Percentiles rank a stretch among this genome's conserved stretches.
These are phyloP conservation scores for Colletotrichum incanum DNA, from an alignment of 2,329 filamentous ascomycete genomes.

Conservation along the genomic window DNA sequence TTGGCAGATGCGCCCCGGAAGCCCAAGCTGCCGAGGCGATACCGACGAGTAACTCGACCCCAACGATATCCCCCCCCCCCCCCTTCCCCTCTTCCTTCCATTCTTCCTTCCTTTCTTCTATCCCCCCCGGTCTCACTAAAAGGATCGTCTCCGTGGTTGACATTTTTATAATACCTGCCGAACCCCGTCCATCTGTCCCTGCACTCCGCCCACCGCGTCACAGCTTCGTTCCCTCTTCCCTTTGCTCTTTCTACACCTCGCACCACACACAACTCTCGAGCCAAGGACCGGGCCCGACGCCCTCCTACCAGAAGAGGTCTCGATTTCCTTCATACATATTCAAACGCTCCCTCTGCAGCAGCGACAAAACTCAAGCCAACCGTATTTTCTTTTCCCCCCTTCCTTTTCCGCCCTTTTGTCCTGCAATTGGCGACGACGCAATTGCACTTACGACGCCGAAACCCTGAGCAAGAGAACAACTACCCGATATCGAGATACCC, in stretches of 20 bases:
- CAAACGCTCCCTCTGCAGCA: slow-evolving; percentile 38
- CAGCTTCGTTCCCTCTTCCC: slow-evolving; percentile 37
- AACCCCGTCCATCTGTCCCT: slow-evolving; percentile 41
- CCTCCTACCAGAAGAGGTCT: not conserved
- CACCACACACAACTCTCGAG: slow-evolving; percentile 4
- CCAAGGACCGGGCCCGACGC: slow-evolving; percentile 31
- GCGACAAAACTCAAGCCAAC: slow-evolving; percentile 14
- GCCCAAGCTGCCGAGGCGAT: slow-evolving; percentile 39
- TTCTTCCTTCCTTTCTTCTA: slow-evolving; percentile 17
- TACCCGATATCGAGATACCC: slow-evolving; percentile 12
- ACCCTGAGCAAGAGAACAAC: slow-evolving; percentile 2
- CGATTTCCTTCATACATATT: slow-evolving; percentile 23
- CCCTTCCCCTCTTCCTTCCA: not conserved
- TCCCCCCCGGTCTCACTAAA: slow-evolving; percentile 42
- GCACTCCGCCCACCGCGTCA: slow-evolving; percentile 40
- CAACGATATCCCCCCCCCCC: slow-evolving; percentile 16
- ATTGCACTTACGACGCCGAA: slow-evolving; percentile 12
- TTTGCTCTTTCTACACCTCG: slow-evolving; percentile 21
- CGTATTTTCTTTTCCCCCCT: slow-evolving; percentile 33
- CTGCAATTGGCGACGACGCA: slow-evolving; percentile 26
- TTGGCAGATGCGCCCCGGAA: slow-evolving; percentile 44
- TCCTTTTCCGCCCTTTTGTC: slow-evolving; percentile 21
- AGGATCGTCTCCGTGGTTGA: slow-evolving; percentile 42
- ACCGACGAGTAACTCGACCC: slow-evolving; percentile 18
- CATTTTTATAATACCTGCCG: slow-evolving; percentile 44